Base-by-base conservation (phyloP, 345 rosid genomes). In the Brassica rapa region DNA sequence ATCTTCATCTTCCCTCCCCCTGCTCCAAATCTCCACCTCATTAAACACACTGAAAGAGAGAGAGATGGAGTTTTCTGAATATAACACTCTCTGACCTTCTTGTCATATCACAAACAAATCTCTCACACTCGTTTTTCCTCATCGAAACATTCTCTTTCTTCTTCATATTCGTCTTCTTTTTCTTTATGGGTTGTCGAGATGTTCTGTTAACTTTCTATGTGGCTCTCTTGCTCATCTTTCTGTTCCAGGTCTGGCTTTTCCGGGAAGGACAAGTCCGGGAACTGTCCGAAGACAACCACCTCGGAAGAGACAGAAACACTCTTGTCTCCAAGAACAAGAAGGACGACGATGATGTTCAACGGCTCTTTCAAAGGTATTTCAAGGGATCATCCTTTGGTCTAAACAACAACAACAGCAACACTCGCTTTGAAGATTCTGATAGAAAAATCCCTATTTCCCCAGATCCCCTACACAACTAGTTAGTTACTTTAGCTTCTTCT, bases 381-480 rank as follows among this genome's bases (percentile, higher is more conserved):
- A 80, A 74, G 61, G 82, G 82, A 83, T 55, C 43, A 88, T 89
- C n/a, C 77, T 80, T 16, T 46, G 91, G 77, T 56, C 69, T 68
- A 35, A 68, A 68, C 63, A 68, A 46, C 60, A 57, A 35, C 60
- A 57, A 35, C 43, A 37, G 35, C 51, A 19, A 30, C 29, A 30
- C 77, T 69, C 87, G 86, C 35, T 79, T 87, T 75, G 83, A 85
- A 63, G 89, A 86, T 43, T 82, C 75, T 83, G 79, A 89, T 78
- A 82, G 97, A 87, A 88, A 77, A 78, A 89, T 91, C 6, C 91
- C 93, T 82, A 91, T 91, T 76, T 86, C 94, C 77, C 97, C 97
- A 80, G 97, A 91, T 86, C 94, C 86, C 56, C 97, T 91, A 78
- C 97, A 91, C 77, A 91, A 91, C 86, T 88, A 91, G 86, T 77